A percentile compares a stretch with the other conserved stretches of the same genome.
Evolutionary conservation across 169 alveolate genomes (phyloP).

Genomic region (Cryptosporidium ryanae): DNA sequence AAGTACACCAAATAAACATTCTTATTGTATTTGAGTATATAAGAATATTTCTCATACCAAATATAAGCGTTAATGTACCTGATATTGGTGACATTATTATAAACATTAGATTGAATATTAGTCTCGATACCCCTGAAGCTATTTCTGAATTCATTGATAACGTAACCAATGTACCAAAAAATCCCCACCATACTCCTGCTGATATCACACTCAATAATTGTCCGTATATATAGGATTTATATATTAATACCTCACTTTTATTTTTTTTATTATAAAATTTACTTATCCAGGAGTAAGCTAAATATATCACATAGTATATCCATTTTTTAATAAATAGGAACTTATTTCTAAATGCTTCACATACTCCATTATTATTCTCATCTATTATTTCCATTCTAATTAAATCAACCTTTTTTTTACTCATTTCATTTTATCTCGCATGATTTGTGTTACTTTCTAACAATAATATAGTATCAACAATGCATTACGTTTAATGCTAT

Average conservation of each 20-base stretch:
- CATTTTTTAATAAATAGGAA: constrained; percentile 5
- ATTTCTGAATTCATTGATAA: constrained; percentile 22
- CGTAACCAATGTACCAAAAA: constrained; percentile 47
- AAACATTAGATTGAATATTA: constrained; percentile 27
- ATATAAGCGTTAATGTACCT: constrained; percentile 6
- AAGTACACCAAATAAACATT: constrained; percentile 36
- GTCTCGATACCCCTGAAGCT: constrained; percentile 49
- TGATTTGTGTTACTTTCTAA: not conserved
- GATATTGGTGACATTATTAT: constrained; percentile 43
- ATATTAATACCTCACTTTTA: constrained; percentile 13
- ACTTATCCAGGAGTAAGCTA: constrained; percentile 7
- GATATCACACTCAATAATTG: constrained; percentile 41
- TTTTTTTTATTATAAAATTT: no score
- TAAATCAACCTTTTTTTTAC: no score
- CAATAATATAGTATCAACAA: not conserved
- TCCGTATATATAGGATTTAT: constrained; percentile 41
- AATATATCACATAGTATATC: constrained; percentile 21
- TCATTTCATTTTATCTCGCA: not conserved
- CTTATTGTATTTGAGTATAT: constrained; percentile 16
- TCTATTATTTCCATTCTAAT: no score
- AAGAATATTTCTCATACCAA: constrained; percentile 19
- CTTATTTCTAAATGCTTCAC: not conserved
- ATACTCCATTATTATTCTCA: not conserved
- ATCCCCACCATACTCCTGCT: constrained; percentile 73
- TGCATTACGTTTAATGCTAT: no score